Base-by-base conservation (phyloP, 2,329 filamentous ascomycete genomes). In the Aspergillus fischeri region DNA sequence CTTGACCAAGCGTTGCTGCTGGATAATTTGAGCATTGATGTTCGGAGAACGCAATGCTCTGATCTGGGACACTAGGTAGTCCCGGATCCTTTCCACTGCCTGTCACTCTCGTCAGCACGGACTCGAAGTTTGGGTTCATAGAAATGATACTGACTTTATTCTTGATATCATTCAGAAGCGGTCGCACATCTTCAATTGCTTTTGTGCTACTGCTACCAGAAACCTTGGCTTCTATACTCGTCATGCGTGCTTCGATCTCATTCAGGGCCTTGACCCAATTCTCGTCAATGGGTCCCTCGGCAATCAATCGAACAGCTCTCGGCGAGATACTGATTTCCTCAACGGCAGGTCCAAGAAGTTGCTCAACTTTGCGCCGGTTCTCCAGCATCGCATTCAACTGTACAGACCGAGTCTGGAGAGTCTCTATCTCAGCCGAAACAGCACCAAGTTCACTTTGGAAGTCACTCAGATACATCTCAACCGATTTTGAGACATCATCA, bases 11-110 rank as follows among this genome's bases (percentile, higher is more conserved):
- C 88, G 90, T 70, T 96, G 91, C 68, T 97, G 92, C 71, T 99
- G 94, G 51, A 99, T 92, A 56, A 97, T 89, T 71, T 99, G 94
- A 2, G 93, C 92, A 72, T 99, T 97, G 73, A 97, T 96, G 67
- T 93, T 94, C 14, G 94, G 94, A 27, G 93, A 96, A 56, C 94
- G 86, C 53, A 99, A 80, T 4, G 92, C 91, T 74, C 96, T 96
- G 72, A 99, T 94, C 72, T 97, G 93, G 17, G 90, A 85, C 11
- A 99, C 94, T 41, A 99, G 82, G 69, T 96, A 95, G 73, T 99
- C 94, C 57, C 95, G 85, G 72, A 97, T 96, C 56, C 94, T 86
- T 75, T 97, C 92, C 28, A 96, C 81, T n/a, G 92, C 93, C 86
- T 89, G 55, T 35, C 52, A 1, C 28, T 25, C 28, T 50, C 21